phyloP scores from a whole-genome alignment of 768 basidiomycete genomes.

The Gymnopilus junonius region DNA sequence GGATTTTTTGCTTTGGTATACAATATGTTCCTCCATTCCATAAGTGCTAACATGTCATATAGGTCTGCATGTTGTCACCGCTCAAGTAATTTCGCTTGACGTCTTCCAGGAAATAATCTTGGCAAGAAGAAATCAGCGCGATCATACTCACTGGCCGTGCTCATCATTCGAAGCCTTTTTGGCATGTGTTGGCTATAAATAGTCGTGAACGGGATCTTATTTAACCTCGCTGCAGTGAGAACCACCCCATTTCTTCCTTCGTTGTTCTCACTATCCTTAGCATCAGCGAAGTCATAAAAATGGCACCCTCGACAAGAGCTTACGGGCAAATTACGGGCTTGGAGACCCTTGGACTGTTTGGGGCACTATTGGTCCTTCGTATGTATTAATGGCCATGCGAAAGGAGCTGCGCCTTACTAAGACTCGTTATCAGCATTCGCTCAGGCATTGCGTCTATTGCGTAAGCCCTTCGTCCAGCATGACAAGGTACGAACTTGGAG shows the following conservation, averaged over 20 bases:
- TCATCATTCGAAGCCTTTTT: not conserved
- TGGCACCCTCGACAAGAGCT: slow-evolving; percentile 5
- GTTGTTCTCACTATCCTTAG: not conserved
- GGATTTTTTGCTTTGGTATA: not conserved
- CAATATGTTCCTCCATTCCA: not conserved
- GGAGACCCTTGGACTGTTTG: slow-evolving; percentile 14
- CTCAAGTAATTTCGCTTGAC: not conserved
- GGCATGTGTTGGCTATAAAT: slow-evolving; percentile 1
- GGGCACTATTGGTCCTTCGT: slow-evolving; percentile 12
- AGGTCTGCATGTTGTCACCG: not conserved
- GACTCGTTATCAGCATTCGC: slow-evolving; percentile 3
- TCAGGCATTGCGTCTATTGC: slow-evolving; percentile 5
- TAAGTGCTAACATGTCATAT: not conserved
- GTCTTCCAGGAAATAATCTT: not conserved
- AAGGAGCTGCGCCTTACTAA: not conserved
- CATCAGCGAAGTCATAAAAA: not conserved
- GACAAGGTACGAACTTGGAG: slow-evolving; percentile 16
- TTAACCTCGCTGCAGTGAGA: not conserved
- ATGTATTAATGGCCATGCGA: not conserved
- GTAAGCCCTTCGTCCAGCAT: slow-evolving; percentile 8
- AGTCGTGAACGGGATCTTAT: not conserved
- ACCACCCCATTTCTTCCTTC: not conserved
- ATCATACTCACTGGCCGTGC: not conserved
- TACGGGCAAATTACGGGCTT: slow-evolving; percentile 11
- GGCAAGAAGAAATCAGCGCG: not conserved